phyloP scores from a whole-genome alignment of 345 rosid genomes.

The Excoecaria agallocha region DNA sequence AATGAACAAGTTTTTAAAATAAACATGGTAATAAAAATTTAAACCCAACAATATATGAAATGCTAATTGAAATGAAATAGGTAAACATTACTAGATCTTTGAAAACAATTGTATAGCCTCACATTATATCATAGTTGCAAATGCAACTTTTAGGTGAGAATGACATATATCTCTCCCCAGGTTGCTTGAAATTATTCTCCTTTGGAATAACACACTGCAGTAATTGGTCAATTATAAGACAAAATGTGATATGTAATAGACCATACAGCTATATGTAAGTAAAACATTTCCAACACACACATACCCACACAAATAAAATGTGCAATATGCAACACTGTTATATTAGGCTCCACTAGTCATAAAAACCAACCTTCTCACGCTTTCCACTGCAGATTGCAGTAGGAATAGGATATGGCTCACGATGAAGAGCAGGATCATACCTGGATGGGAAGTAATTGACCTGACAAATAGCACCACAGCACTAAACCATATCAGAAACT shows the following conservation, averaged over 20 bases:
- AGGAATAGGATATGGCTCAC: slow-evolving; percentile 58
- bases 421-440: slow-evolving; percentile 71
- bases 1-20: too few relatives aligned
- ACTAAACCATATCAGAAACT: slow-evolving; percentile 7
- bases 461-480: slow-evolving; percentile 39
- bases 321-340: neutral
- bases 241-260: neutral
- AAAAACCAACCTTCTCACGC: slow-evolving; percentile 69
- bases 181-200: slow-evolving; percentile 94
- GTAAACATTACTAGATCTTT: too few relatives aligned
- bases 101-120: neutral
- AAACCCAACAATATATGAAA: too few relatives aligned
- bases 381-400: slow-evolving; percentile 54
- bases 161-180: slow-evolving; percentile 87
- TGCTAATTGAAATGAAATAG: too few relatives aligned
- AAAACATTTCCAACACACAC: neutral
- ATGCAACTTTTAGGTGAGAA: slow-evolving; percentile 57
- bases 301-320: too few relatives aligned
- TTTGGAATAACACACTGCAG: slow-evolving; percentile 71
- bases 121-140: too few relatives aligned
- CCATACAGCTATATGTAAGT: neutral
- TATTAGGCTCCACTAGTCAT: neutral
- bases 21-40: too few relatives aligned
- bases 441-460: slow-evolving; percentile 94
- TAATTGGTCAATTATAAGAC: slow-evolving; percentile 9